Evolutionary conservation across 768 basidiomycete genomes (phyloP), one percentile per base, ranked within the genome.

Genomic region (Artomyces pyxidatus): DNA sequence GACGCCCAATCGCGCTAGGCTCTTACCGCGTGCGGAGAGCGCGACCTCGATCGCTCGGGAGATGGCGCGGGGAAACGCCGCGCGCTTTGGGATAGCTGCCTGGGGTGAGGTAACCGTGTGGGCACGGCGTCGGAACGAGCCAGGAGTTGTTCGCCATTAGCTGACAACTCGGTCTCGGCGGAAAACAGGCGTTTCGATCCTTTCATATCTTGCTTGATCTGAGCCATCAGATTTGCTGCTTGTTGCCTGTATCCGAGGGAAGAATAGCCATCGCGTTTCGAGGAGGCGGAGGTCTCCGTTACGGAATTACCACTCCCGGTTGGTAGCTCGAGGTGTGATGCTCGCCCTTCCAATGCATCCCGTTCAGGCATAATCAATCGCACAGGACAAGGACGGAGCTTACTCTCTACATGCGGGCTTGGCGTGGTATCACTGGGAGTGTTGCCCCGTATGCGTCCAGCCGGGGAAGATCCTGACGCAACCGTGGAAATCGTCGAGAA

Each of bases 161-260:
- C 72, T 16, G 78, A 78, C 41, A 69, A 51, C 14, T 83, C 81
- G 0, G 80, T 81, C 16, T 85, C 83, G 5, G 72, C 74, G 2
- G 85, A 84, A 59, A 85, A 84, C 2, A 87, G 58, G 11, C 85
- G 81, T 63, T 88, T 88, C 45, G 77, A 75, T 4, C 80, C 76
- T 58, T 78, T 81, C 74, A 89, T 80, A 57, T 88, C 87, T 49
- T 72, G 76, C 65, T 84, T 85, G 55, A 93, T 90, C 55, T 89
- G 86, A 22, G 84, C 85, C 86, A 94, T 91, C 40, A 94, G 65
- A 22, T 73, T 80, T 8, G 80, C 85, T 11, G 88, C 91, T 56
- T 88, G 81, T 56, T 80, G 72, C 37, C 89, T 78, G 62, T 88
- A 88, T 8, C 75, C 76, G 19, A 80, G 70, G 7, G 86, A 83